Evolutionary conservation across 768 basidiomycete genomes (phyloP).

Genomic region (Lactifluus subvellereus): DNA sequence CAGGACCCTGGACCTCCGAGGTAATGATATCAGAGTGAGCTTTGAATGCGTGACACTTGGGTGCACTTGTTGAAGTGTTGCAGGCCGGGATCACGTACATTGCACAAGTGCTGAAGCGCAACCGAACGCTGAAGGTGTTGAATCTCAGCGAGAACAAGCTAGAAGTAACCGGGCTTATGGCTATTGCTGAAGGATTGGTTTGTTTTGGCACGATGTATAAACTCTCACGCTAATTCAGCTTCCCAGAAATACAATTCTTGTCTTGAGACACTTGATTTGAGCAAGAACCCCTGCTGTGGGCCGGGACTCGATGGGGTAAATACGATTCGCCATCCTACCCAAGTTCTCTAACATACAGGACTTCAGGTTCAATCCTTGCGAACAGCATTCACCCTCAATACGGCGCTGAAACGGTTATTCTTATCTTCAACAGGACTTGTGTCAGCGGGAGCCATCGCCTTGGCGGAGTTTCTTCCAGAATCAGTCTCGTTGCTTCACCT

Average conservation of each 20-base stretch:
- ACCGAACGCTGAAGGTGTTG: conserved; percentile 88
- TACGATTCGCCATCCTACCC: conserved; percentile 15
- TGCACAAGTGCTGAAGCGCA: conserved; percentile 93
- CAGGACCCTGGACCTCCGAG: conserved; percentile 83
- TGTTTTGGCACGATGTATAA: conserved; percentile 28
- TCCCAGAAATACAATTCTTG: conserved; percentile 90
- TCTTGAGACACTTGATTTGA: conserved; percentile 90
- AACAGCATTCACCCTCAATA: conserved; percentile 89
- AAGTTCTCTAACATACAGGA: not conserved
- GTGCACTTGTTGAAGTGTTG: conserved; percentile 1
- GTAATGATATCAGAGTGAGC: conserved; percentile 87
- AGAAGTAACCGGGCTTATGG: conserved; percentile 71
- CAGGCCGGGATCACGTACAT: conserved; percentile 81
- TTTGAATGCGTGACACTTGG: not conserved
- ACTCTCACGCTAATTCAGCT: not conserved
- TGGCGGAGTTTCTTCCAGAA: conserved; percentile 96
- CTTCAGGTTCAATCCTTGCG: conserved; percentile 76
- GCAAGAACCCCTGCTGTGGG: conserved; percentile 89
- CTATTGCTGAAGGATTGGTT: conserved; percentile 86
- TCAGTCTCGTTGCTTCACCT: conserved; percentile 82
- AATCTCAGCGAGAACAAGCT: conserved; percentile 95
- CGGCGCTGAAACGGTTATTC: conserved; percentile 86
- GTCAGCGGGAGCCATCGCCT: conserved; percentile 83
- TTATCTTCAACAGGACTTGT: conserved; percentile 77
- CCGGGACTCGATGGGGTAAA: conserved; percentile 86